Conservation (phyloP, 345 rosid species). For the Citrus cavaleriei region DNA sequence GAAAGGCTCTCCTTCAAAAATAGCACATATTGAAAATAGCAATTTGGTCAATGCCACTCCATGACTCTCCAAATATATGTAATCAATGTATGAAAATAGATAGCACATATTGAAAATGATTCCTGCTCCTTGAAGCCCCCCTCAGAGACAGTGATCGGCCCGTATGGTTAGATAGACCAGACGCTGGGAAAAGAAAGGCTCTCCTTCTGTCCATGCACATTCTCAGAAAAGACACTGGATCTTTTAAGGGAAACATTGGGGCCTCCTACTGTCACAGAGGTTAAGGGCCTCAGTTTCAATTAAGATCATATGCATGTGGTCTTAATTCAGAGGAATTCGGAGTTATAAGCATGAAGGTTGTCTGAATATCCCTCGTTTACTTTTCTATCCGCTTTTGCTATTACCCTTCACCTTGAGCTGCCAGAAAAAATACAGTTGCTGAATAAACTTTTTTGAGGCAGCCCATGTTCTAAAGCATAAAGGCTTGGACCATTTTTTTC, state of each 20-base stretch:
- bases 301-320: constrained; percentile 5
- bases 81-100: background rate
- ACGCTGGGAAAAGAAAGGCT: background rate
- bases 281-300: background rate
- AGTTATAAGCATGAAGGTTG: constrained; percentile 7
- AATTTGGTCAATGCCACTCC: background rate
- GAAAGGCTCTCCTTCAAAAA: background rate
- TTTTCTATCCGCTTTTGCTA: background rate
- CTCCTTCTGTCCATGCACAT: background rate
- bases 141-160: background rate
- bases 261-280: background rate
- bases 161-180: no score
- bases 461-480: background rate
- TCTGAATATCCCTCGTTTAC: background rate
- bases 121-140: background rate
- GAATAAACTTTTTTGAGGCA: background rate
- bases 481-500: background rate
- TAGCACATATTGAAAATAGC: no score
- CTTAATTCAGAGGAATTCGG: background rate
- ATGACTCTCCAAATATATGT: background rate
- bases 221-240: background rate
- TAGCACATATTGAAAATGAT: background rate
- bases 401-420: background rate
- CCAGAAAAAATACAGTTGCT: background rate
- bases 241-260: background rate